Percentiles rank a stretch among this genome's conserved stretches.
phyloP scores from a whole-genome alignment of 2,329 filamentous ascomycete genomes.

The Trichophyton rubrum region DNA sequence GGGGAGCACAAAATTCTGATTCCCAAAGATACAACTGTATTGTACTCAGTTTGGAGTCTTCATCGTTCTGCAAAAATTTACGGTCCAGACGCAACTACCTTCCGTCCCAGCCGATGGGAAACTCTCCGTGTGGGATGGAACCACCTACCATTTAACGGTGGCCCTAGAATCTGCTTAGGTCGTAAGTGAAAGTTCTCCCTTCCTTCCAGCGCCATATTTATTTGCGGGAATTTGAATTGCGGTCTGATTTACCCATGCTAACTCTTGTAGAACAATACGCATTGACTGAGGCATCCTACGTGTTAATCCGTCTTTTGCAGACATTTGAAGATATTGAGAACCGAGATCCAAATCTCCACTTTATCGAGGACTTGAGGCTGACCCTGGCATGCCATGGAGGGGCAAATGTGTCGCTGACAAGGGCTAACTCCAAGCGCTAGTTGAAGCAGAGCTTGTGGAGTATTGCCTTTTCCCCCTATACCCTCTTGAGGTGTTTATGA shows the following conservation, averaged over 20 bases:
- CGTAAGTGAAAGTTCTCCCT: conserved; percentile 6
- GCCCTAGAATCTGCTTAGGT: conserved; percentile 56
- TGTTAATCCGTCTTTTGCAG: conserved; percentile 32
- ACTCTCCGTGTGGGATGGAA: conserved; percentile 55
- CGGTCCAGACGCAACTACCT: conserved; percentile 18
- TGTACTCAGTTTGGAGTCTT: conserved; percentile 42
- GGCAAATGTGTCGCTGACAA: conserved; percentile 8
- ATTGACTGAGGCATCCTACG: conserved; percentile 45
- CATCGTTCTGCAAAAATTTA: conserved; percentile 38
- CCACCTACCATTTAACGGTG: conserved; percentile 65
- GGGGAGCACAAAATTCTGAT: conserved; percentile 37
- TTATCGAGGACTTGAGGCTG: conserved; percentile 10
- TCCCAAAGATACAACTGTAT: conserved; percentile 28
- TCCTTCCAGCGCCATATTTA: neutral
- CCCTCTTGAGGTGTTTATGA: too few relatives aligned
- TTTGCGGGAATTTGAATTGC: neutral
- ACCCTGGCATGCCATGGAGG: conserved; percentile 9
- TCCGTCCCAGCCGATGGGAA: conserved; percentile 56
- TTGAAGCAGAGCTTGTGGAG: neutral
- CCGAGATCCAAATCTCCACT: conserved; percentile 7
- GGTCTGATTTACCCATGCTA: neutral
- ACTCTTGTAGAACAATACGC: conserved; percentile 39
- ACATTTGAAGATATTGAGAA: conserved; percentile 12
- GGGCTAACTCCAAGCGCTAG: neutral
- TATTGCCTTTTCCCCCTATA: too few relatives aligned